phyloP scores from a whole-genome alignment of 208 protist species.

The Angomonas ambiguus region DNA sequence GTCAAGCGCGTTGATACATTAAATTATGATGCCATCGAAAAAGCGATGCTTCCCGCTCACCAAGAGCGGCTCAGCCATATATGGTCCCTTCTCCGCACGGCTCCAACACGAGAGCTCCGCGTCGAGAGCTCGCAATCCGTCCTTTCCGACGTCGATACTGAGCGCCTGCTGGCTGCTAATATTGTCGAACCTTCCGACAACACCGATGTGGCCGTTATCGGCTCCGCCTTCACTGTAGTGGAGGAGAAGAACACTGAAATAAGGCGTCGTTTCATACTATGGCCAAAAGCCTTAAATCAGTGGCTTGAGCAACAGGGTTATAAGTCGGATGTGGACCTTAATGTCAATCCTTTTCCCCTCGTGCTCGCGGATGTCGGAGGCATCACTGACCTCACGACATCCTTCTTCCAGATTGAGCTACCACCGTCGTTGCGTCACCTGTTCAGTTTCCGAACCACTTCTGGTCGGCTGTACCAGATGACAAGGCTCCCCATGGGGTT shows the following conservation, averaged over 20 bases:
- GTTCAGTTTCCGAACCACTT: neutral
- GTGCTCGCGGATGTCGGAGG: constrained; percentile 13
- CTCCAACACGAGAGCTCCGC: neutral
- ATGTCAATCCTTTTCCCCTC: neutral
- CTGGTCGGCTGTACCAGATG: constrained; percentile 12
- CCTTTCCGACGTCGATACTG: neutral
- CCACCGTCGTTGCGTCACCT: neutral
- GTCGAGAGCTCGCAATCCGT: neutral
- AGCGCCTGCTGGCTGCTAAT: neutral
- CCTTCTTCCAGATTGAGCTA: constrained; percentile 16
- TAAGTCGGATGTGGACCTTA: neutral
- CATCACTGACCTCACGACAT: constrained; percentile 16
- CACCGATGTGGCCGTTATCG: neutral
- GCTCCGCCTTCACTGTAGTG: constrained; percentile 14
- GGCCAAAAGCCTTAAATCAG: constrained; percentile 14
- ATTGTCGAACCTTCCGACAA: constrained; percentile 12
- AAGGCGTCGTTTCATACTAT: constrained; percentile 15
- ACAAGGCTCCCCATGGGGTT: constrained; percentile 20
- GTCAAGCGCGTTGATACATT: neutral
- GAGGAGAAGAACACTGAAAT: constrained; percentile 13
- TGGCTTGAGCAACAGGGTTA: constrained; percentile 17
- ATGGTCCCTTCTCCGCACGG: neutral
- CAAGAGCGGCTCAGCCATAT: neutral
- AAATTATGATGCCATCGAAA: neutral
- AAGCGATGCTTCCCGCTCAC: neutral